Conservation (phyloP, 352 stramenopile species). For the Globisporangium alternatum region DNA sequence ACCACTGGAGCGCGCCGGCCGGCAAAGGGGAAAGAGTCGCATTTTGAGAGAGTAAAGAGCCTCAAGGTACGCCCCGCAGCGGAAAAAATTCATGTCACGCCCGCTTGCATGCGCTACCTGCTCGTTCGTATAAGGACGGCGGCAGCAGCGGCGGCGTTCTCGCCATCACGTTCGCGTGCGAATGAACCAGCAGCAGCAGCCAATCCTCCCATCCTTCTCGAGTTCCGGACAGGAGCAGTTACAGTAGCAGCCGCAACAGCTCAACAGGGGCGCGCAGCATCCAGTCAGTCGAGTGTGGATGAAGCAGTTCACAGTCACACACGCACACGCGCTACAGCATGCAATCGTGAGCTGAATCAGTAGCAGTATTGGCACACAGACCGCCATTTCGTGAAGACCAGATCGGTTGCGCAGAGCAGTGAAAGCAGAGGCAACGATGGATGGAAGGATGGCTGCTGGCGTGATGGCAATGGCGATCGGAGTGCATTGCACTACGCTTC, state of each 20-base stretch:
- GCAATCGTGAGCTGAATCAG: neutral
- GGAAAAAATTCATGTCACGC: neutral
- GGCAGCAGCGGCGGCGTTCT: neutral
- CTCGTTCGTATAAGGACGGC: neutral
- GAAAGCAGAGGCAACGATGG: neutral
- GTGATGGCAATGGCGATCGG: neutral
- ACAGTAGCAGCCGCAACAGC: neutral
- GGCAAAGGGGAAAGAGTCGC: conserved; percentile 19
- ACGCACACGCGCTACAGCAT: neutral
- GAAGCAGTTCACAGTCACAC: too few species aligned
- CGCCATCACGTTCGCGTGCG: neutral
- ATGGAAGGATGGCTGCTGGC: neutral
- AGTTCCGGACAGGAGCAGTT: neutral
- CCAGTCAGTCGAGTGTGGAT: neutral
- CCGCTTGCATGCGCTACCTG: neutral
- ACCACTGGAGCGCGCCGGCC: neutral
- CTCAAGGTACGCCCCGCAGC: conserved; percentile 15
- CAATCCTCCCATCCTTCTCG: neutral
- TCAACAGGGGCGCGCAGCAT: neutral
- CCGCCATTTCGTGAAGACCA: neutral
- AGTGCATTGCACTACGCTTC: neutral
- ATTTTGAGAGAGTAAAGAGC: conserved; percentile 28
- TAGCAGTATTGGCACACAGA: neutral
- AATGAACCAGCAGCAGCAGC: conserved; percentile 1
- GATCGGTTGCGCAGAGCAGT: neutral